Base-by-base conservation (phyloP, 148 eudicot genomes). In the Cornus controversa region DNA sequence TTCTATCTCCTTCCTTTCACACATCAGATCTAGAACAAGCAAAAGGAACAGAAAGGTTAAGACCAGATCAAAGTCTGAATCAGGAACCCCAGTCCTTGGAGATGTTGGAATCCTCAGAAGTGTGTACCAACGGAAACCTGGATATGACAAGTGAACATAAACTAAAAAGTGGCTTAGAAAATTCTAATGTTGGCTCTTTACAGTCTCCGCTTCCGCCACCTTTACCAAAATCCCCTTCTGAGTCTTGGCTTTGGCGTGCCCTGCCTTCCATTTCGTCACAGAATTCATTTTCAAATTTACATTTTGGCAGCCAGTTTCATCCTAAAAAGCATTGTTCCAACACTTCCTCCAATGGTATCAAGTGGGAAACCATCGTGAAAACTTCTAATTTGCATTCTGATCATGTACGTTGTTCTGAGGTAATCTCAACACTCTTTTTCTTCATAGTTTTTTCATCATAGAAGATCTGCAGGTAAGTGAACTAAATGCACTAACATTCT, bases 311-410 rank as follows among this genome's bases (percentile, higher is more conserved):
- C 65, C 87, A 81, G 78, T 66, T 80, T 66, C 75, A 78, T 65
- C 28, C 86, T 0, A 80, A 85, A 83, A 88, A 88, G 82, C 87
- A 79, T 80, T 84, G 69, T 77, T 75, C 65, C 37, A 81, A 87
- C 31, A 77, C 79, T 71, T 62, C 82, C 8, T 65, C 53, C 71
- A 34, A 67, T 63, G 90, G 72, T 68, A 67, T 91, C 20, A 96
- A 93, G 82, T 96, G 99, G 99, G 99, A 93, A 85, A 93, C 90
- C 62, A 92, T 93, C 74, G 99, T 96, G 72, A 96, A 92, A 85
- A 88, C 88, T 73, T 89, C 97, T 75, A 91, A 93, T 82, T 68
- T 86, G 67, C 90, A 75, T 72, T 84, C 80, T 64, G 93, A 96
- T 86, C 97, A 87, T 82, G 85, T 89, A 24, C 93, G 94, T n/a